Evolutionary conservation across 805 yeast genomes (phyloP).

Genomic region (Sugiyamaella marilandica): DNA sequence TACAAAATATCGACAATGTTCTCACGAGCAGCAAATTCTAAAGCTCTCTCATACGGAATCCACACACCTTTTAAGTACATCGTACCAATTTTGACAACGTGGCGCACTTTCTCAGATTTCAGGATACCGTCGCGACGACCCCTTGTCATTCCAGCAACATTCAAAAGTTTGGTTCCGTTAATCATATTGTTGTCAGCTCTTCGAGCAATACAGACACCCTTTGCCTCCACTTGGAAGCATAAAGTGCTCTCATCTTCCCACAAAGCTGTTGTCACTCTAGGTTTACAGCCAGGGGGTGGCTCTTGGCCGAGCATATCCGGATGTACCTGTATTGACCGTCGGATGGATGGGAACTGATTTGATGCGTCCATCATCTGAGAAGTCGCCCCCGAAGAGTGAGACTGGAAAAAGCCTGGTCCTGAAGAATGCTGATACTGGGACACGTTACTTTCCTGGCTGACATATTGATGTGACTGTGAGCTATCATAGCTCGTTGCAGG

Average conservation of each 20-base stretch:
- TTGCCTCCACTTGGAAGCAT: conserved; percentile 80
- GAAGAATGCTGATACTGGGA: neutral
- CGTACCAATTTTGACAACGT: conserved; percentile 80
- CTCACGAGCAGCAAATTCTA: conserved; percentile 74
- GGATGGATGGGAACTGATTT: conserved; percentile 22
- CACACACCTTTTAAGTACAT: conserved; percentile 89
- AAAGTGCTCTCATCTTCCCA: conserved; percentile 87
- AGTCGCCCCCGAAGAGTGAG: neutral
- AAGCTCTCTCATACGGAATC: conserved; percentile 83
- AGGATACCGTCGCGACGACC: conserved; percentile 86
- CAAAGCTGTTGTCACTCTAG: conserved; percentile 70
- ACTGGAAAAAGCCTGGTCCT: neutral
- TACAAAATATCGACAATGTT: conserved; percentile 64
- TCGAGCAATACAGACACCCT: conserved; percentile 73
- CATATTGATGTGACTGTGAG: neutral
- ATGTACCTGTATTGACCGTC: conserved; percentile 17
- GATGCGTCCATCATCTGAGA: conserved; percentile 11
- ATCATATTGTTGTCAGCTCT: conserved; percentile 86
- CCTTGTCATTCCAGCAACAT: conserved; percentile 82
- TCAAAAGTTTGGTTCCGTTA: conserved; percentile 77
- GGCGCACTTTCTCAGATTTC: conserved; percentile 70
- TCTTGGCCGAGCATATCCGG: conserved; percentile 28
- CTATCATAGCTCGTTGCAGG: neutral
- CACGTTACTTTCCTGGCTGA: too few species aligned
- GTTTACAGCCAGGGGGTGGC: conserved; percentile 33